phyloP scores from a whole-genome alignment of 1,284 basidiomycete species.

The Athelia psychrophila region DNA sequence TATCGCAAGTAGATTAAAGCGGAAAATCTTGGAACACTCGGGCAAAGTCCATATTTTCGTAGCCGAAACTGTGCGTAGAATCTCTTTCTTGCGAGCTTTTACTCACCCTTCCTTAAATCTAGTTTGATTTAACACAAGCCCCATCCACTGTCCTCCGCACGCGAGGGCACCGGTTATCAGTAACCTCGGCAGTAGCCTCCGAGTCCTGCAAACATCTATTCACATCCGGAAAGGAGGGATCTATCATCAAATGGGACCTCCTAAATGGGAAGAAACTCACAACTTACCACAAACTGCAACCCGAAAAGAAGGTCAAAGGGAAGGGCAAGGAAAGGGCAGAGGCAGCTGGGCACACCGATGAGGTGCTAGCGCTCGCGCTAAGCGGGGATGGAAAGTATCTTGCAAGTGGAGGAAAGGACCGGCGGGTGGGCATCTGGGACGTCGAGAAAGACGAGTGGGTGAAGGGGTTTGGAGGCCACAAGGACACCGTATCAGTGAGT shows the following conservation, averaged over 20 bases:
- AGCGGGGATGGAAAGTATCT: slow-evolving; percentile 85
- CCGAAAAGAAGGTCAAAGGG: slow-evolving; percentile 22
- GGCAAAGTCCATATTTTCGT: slow-evolving; percentile 85
- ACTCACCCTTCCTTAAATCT: slow-evolving; percentile 7
- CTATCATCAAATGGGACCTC: slow-evolving; percentile 81
- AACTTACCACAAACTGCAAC: slow-evolving; percentile 59
- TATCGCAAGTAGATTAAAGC: slow-evolving; percentile 85
- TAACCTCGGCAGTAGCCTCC: slow-evolving; percentile 75
- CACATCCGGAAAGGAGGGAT: slow-evolving; percentile 84
- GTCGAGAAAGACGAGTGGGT: slow-evolving; percentile 71
- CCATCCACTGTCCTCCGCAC: slow-evolving; percentile 51
- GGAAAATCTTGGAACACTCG: slow-evolving; percentile 84
- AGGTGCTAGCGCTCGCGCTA: slow-evolving; percentile 80
- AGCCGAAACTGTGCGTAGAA: slow-evolving; percentile 56
- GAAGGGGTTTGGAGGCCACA: slow-evolving; percentile 80
- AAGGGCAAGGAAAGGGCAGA: slow-evolving; percentile 58
- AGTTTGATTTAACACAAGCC: slow-evolving; percentile 44
- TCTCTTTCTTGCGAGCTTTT: slow-evolving; percentile 8
- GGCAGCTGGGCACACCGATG: slow-evolving; percentile 79
- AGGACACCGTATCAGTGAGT: slow-evolving; percentile 82
- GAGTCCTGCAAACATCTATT: slow-evolving; percentile 71
- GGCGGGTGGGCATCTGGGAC: slow-evolving; percentile 83
- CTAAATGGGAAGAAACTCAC: slow-evolving; percentile 53
- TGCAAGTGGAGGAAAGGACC: slow-evolving; percentile 86
- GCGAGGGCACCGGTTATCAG: slow-evolving; percentile 71